A percentile compares a stretch with the other conserved stretches of the same genome.
Evolutionary conservation across 371 early-diverging fungal genomes (phyloP).

Genomic region (Haplosporangium sp.): DNA sequence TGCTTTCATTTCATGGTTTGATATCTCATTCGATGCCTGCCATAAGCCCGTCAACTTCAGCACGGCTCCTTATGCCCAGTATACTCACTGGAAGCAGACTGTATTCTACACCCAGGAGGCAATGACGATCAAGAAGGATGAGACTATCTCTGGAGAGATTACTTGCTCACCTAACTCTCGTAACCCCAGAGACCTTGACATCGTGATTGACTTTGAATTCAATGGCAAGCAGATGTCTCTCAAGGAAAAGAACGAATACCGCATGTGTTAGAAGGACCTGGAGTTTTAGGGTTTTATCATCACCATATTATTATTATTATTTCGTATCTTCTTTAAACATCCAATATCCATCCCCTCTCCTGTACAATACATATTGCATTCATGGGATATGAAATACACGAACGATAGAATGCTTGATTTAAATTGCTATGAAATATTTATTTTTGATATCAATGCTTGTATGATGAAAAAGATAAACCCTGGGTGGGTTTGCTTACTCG

Average conservation of each 20-base stretch:
- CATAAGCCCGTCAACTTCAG: conserved; percentile 91
- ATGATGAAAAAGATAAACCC: too few relatives aligned
- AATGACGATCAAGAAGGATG: conserved; percentile 81
- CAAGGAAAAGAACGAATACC: conserved; percentile 82
- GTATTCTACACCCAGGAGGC: conserved; percentile 87
- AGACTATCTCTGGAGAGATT: conserved; percentile 84
- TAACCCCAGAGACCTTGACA: conserved; percentile 96
- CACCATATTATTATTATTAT: background rate
- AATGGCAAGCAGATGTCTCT: conserved; percentile 71
- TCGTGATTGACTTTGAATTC: conserved; percentile 82
- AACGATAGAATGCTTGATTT: background rate
- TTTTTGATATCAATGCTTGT: background rate
- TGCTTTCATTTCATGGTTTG: conserved; percentile 95
- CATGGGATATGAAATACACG: background rate
- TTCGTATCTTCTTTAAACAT: background rate
- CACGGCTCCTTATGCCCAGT: conserved; percentile 87
- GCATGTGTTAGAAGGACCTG: conserved; percentile 73
- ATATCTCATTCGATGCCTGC: conserved; percentile 89
- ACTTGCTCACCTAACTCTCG: conserved; percentile 85
- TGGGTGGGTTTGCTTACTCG: conserved; percentile 6
- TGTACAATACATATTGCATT: conserved; percentile 24
- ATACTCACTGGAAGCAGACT: conserved; percentile 99
- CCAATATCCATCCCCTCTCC: conserved; percentile 10
- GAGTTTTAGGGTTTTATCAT: background rate
- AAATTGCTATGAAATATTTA: background rate